Percentiles rank a stretch among this genome's conserved stretches.
Evolutionary conservation across 805 yeast species (phyloP).

Genomic region (Teunomyces atbi): DNA sequence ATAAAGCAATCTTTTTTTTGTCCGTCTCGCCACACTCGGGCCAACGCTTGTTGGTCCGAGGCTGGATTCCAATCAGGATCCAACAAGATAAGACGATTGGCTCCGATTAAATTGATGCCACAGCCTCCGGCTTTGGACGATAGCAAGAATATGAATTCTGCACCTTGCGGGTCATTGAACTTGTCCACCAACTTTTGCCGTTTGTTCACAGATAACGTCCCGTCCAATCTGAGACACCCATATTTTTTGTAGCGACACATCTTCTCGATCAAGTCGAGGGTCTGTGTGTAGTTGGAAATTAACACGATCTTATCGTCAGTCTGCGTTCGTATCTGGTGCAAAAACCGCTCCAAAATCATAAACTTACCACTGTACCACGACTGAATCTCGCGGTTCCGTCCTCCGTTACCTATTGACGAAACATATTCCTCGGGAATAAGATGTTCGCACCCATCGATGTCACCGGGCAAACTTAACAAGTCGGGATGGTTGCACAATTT

Average conservation of each 20-base stretch:
- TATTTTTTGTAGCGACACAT: conserved; percentile 75
- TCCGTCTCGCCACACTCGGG: conserved; percentile 99
- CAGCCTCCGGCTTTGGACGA: conserved; percentile 99
- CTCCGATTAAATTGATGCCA: conserved; percentile 96
- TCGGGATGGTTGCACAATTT: conserved; percentile 96
- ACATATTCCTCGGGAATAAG: conserved; percentile 75
- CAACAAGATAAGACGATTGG: conserved; percentile 80
- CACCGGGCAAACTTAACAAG: conserved; percentile 70
- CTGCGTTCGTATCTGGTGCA: conserved; percentile 69
- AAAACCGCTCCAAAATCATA: conserved; percentile 77
- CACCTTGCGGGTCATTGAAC: conserved; percentile 86
- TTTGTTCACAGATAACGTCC: conserved; percentile 87
- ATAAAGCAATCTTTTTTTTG: conserved; percentile 96
- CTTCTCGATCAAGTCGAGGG: conserved; percentile 84
- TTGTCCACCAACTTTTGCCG: conserved; percentile 89
- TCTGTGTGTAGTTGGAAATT: conserved; percentile 92
- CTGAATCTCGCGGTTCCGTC: conserved; percentile 59
- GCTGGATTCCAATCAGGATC: conserved; percentile 99
- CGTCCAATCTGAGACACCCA: conserved; percentile 83
- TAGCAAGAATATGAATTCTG: conserved; percentile 82
- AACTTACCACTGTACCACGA: conserved; percentile 87
- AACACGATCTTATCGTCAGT: conserved; percentile 94
- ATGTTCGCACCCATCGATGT: conserved; percentile 64
- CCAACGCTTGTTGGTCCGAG: conserved; percentile 95
- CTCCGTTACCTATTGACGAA: conserved; percentile 30